These are phyloP conservation scores for Mortierella sp. DNA, from an alignment of 371 early-diverging fungal species.

Conservation along the genomic window DNA sequence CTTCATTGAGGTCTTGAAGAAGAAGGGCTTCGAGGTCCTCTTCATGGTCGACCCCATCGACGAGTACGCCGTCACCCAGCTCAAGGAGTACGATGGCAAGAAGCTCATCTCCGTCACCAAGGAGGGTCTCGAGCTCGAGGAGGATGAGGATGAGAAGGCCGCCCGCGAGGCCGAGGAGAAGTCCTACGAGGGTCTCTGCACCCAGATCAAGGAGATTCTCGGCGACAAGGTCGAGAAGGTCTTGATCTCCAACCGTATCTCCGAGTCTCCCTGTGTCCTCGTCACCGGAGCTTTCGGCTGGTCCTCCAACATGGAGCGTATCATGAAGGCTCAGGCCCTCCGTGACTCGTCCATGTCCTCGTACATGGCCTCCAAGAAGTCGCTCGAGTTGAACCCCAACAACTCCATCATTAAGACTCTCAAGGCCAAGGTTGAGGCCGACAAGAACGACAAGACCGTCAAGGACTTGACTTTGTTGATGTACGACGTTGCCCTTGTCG, in stretches of 20 bases:
- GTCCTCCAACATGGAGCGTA: conserved; percentile 99
- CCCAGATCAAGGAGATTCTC: conserved; percentile 90
- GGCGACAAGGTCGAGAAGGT: conserved; percentile 99
- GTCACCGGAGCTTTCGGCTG: conserved; percentile 98
- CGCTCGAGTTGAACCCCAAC: conserved; percentile 96
- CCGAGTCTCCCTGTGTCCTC: conserved; percentile 97
- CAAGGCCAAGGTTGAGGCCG: conserved; percentile 88
- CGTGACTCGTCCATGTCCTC: conserved; percentile 96
- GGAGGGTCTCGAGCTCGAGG: conserved; percentile 98
- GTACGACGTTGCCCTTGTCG: conserved; percentile 94
- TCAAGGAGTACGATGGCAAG: conserved; percentile 99
- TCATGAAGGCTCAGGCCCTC: conserved; percentile 99
- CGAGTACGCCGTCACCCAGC: conserved; percentile 97
- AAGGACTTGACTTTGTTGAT: conserved; percentile 95
- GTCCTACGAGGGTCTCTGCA: conserved; percentile 86
- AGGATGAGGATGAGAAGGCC: conserved; percentile 96
- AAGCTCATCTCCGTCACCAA: conserved; percentile 98
- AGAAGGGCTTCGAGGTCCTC: conserved; percentile 97
- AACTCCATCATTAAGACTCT: conserved; percentile 95
- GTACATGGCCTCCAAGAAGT: conserved; percentile 99
- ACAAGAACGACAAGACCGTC: conserved; percentile 97
- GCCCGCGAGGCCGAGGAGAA: conserved; percentile 90
- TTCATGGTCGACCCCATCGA: conserved; percentile 97
- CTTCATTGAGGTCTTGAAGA: conserved; percentile 98
- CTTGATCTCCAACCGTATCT: conserved; percentile 93